These are phyloP conservation scores for Zygoascus tannicola DNA, from an alignment of 805 yeast genomes.

Conservation along the genomic window DNA sequence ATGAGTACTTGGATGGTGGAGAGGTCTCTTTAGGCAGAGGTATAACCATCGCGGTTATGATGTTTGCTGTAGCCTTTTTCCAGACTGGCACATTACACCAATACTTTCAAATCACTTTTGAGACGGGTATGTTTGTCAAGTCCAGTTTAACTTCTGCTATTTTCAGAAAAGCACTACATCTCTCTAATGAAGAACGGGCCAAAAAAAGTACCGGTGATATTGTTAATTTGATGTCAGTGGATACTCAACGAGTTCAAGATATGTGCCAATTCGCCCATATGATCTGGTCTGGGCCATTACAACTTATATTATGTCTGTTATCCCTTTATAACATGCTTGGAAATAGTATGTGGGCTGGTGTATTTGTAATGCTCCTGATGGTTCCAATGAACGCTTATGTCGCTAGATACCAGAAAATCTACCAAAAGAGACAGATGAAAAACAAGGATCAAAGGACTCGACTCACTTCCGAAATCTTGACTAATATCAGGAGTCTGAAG, in stretches of 20 bases:
- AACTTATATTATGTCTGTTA: constrained; percentile 64
- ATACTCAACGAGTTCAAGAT: constrained; percentile 55
- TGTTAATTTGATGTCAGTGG: constrained; percentile 67
- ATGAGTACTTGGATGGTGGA: constrained; percentile 32
- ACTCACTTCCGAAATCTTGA: constrained; percentile 75
- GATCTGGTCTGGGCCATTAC: constrained; percentile 92
- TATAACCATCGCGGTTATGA: constrained; percentile 47
- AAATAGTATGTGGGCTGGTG: constrained; percentile 88
- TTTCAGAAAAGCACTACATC: constrained; percentile 52
- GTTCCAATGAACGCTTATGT: constrained; percentile 65
- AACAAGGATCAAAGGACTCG: constrained; percentile 72
- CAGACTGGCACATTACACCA: constrained; percentile 61
- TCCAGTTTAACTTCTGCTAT: constrained; percentile 59
- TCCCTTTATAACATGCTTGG: constrained; percentile 73
- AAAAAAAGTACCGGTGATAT: constrained; percentile 71
- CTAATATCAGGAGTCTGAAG: constrained; percentile 80
- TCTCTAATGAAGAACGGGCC: constrained; percentile 45
- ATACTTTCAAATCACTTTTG: constrained; percentile 41
- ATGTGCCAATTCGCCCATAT: constrained; percentile 68
- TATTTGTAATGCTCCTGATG: constrained; percentile 56
- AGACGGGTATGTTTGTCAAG: constrained; percentile 57
- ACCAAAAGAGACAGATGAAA: constrained; percentile 82
- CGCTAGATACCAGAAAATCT: constrained; percentile 32
- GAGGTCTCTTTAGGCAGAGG: constrained; percentile 44
- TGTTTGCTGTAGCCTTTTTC: constrained; percentile 53